Conservation (phyloP, 2,329 filamentous ascomycete species). For the Cladophialophora immunda region DNA sequence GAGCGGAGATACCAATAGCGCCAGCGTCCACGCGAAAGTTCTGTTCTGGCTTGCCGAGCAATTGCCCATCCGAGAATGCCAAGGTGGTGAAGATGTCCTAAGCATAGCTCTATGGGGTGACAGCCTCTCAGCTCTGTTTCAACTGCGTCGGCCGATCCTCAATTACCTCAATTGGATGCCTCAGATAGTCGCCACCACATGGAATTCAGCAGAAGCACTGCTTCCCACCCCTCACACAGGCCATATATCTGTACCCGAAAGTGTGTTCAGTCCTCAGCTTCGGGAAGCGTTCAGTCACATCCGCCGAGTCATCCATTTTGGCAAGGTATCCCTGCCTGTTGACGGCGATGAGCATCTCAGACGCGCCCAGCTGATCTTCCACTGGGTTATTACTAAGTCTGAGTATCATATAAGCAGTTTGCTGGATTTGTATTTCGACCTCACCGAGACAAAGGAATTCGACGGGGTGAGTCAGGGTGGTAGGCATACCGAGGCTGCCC, state of each 20-base stretch:
- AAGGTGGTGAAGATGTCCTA: neutral
- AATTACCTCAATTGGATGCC: conserved; percentile 17
- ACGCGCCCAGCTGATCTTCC: conserved; percentile 10
- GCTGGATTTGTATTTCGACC: conserved; percentile 13
- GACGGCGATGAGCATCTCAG: neutral
- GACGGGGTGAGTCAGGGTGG: neutral
- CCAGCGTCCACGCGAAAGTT: conserved; percentile 4
- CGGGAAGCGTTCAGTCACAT: conserved; percentile 10
- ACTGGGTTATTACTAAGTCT: conserved; percentile 8
- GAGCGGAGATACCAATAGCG: conserved; percentile 8
- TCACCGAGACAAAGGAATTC: neutral
- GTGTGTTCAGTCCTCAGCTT: neutral
- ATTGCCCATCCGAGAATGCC: conserved; percentile 7
- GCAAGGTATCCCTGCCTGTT: neutral
- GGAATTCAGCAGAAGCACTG: conserved; percentile 3
- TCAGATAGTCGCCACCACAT: conserved; percentile 7
- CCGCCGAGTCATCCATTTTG: conserved; percentile 6
- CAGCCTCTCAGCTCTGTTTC: conserved; percentile 11
- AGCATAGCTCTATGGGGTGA: conserved; percentile 8
- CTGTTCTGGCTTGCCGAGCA: conserved; percentile 8
- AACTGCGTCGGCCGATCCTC: conserved; percentile 17
- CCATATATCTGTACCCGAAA: neutral
- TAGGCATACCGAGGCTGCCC: conserved; percentile 4
- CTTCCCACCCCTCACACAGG: neutral
- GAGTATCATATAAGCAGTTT: conserved; percentile 14